Base-by-base conservation (phyloP, 1,284 basidiomycete genomes). In the Leccinum griseonigrum region DNA sequence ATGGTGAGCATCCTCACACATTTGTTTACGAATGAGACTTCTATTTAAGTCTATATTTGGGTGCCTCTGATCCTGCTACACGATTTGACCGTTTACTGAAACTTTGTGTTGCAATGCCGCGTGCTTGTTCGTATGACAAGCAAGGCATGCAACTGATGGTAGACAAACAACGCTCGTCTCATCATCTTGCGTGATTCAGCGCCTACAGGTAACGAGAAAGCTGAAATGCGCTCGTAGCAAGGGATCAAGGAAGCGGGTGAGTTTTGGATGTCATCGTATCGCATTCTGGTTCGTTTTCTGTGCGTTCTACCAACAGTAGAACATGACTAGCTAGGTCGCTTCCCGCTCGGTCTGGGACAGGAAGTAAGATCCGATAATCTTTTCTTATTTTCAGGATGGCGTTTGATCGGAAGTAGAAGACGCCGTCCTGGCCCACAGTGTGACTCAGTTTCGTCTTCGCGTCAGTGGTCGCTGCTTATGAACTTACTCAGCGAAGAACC, bases 401-500 rank as follows among this genome's bases (percentile, higher is more conserved):
- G 7, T 54, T 60, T 61, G 38, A 63, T 10, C 40, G 34, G 32
- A 48, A 28, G 22, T 28, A 34, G 26, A 13, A 29, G 7, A 28
- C 18, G 11, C 2, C 40, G 29, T 10, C 16, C 34, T 16, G 16
- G 16, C 10, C 26, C 3, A 43, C 22, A 22, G 22, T 22, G 8
- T 40, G 14, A 8, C 10, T 29, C 22, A 9, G 31, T 31, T 32
- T 29, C 16, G 29, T 28, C n/a, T 22, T 14, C 34, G 43, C 22
- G 10, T 26, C 10, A 22, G 13, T 31, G 4, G 18, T 38, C 48
- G 48, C 36, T 22, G 34, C 31, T 26, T 29, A 56, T 55, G 26
- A 55, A 55, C 51, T 40, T 36, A 43, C 63, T 61, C 63, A 48
- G 54, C 54, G 28, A 64, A 56, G 2, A 40, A 29, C 43, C 46